Evolutionary conservation across 139 green algal species (phyloP).

Genomic region (Trebouxia sp.): DNA sequence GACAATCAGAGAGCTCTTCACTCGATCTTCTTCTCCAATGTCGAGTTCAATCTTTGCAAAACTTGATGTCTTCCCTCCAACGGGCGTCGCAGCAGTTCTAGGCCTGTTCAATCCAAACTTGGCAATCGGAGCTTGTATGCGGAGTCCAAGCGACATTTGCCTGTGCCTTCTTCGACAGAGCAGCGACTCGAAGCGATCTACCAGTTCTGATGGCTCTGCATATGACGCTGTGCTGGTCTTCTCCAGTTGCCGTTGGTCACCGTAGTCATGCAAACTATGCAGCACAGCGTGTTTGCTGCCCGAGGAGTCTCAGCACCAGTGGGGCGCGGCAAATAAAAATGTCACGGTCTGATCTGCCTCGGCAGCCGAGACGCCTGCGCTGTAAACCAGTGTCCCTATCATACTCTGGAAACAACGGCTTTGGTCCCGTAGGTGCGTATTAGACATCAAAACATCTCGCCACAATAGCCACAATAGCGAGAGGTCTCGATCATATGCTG

Average conservation of each 20-base stretch:
- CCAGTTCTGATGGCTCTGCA: background rate
- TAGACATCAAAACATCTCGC: background rate
- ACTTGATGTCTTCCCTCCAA: no score
- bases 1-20: background rate
- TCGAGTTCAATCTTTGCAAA: no score
- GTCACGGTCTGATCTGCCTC: background rate
- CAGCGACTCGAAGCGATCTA: background rate
- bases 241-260: background rate
- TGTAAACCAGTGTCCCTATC: background rate
- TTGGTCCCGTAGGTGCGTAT: conserved; percentile 13
- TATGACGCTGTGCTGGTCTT: background rate
- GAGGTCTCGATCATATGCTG: background rate
- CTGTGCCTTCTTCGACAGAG: background rate
- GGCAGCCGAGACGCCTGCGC: background rate
- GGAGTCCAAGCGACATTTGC: background rate
- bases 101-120: conserved; percentile 17
- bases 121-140: background rate
- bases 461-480: background rate
- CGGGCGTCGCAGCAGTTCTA: no score
- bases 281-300: background rate
- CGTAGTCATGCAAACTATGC: background rate
- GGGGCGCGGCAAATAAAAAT: background rate
- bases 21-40: background rate
- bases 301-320: background rate
- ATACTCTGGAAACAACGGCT: conserved; percentile 26